These are phyloP conservation scores for Pythium dissotocum DNA, from an alignment of 352 stramenopile genomes.

Conservation along the genomic window DNA sequence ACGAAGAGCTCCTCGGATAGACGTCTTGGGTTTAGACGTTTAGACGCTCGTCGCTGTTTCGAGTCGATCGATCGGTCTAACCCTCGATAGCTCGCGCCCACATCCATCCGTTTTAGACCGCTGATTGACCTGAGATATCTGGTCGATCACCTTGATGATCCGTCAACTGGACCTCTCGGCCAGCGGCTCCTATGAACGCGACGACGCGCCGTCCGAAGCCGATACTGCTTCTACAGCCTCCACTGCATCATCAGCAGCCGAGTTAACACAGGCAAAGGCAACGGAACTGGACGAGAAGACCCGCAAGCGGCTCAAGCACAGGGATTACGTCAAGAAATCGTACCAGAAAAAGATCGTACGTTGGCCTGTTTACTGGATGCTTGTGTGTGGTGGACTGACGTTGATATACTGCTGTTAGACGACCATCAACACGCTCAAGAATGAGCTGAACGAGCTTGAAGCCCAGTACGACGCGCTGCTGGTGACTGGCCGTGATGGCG, in stretches of 20 bases:
- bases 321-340: conserved; percentile 68
- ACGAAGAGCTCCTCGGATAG: not conserved
- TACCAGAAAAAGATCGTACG: conserved; percentile 75
- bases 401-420: conserved; percentile 26
- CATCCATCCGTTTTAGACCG: conserved; percentile 3
- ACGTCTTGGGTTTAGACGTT: not conserved
- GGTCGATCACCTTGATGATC: not conserved
- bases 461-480: conserved; percentile 47
- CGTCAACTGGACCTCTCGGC: not conserved
- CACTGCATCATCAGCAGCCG: not conserved
- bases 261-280: too few species aligned
- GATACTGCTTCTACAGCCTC: not conserved
- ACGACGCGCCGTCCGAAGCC: not conserved
- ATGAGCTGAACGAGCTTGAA: conserved; percentile 45
- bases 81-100: not conserved
- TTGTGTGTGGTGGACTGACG: not conserved
- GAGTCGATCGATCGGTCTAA: not conserved
- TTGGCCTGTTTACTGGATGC: not conserved
- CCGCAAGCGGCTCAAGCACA: conserved; percentile 59
- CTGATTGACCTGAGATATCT: not conserved
- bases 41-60: too few species aligned
- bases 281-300: conserved; percentile 7
- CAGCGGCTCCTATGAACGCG: not conserved
- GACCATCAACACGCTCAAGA: conserved; percentile 49
- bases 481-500: not conserved